phyloP scores from a whole-genome alignment of 2,329 filamentous ascomycete species.

The Diplodia scrobiculata region DNA sequence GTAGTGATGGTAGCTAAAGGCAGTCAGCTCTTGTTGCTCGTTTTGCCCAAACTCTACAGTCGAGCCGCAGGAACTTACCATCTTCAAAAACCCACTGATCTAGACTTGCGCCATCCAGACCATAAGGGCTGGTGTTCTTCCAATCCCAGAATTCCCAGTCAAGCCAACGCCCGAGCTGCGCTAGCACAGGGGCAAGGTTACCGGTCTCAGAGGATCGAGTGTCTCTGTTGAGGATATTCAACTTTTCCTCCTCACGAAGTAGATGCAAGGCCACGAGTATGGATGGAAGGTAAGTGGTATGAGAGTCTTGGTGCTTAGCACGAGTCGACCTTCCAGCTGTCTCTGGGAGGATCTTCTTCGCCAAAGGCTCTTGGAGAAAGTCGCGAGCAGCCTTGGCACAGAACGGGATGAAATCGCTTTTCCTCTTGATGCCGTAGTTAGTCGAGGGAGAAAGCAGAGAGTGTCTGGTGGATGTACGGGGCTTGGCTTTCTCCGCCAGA shows the following conservation, averaged over 20 bases:
- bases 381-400: conserved; percentile 42
- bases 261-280: conserved; percentile 78
- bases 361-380: conserved; percentile 41
- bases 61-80: conserved; percentile 38
- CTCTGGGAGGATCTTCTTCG: conserved; percentile 34
- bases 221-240: conserved; percentile 64
- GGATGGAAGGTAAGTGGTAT: conserved; percentile 58
- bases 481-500: conserved; percentile 30
- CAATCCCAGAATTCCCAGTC: conserved; percentile 68
- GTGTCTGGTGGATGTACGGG: conserved; percentile 13
- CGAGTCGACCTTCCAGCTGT: conserved; percentile 15
- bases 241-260: conserved; percentile 84
- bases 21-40: not conserved
- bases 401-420: conserved; percentile 36
- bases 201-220: conserved; percentile 49
- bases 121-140: conserved; percentile 57
- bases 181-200: conserved; percentile 70
- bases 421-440: conserved; percentile 33
- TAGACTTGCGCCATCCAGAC: conserved; percentile 61
- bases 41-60: not conserved
- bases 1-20: conserved; percentile 19
- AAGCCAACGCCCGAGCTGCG: conserved; percentile 81
- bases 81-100: conserved; percentile 60
- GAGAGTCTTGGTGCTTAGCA: conserved; percentile 25
- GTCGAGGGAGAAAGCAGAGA: conserved; percentile 30